Evolutionary conservation across 1,139 yeast species (phyloP).

Genomic region (Candida tetrigidarum): DNA sequence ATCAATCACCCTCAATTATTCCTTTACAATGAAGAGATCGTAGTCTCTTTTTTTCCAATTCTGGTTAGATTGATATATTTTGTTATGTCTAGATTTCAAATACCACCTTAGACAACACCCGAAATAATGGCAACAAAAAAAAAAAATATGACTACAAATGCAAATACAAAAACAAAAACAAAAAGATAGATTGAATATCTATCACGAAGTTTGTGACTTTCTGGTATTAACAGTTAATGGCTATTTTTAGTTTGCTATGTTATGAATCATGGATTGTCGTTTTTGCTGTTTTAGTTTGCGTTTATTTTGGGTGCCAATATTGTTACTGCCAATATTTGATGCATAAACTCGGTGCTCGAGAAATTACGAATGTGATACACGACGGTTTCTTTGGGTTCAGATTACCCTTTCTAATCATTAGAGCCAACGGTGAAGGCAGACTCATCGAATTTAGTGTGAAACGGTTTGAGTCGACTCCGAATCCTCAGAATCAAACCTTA

Average conservation of each 20-base stretch:
- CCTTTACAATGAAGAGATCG: no score
- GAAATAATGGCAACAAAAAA: no score
- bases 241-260: slow-evolving; percentile 1
- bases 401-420: slow-evolving; percentile 17
- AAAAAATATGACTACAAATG: no score
- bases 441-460: slow-evolving; percentile 14
- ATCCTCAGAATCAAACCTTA: slow-evolving; percentile 16
- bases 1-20: no score
- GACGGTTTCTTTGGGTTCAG: slow-evolving; percentile 23
- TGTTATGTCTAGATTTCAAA: no score
- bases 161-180: not conserved
- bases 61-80: no score
- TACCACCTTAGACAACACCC: no score
- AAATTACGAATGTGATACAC: slow-evolving; percentile 18
- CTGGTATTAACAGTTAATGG: not conserved
- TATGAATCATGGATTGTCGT: not conserved
- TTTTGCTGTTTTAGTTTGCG: not conserved
- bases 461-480: slow-evolving; percentile 13
- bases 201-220: not conserved
- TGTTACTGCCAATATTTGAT: slow-evolving; percentile 10
- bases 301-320: slow-evolving; percentile 3
- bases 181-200: not conserved
- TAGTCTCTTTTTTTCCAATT: no score
- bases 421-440: slow-evolving; percentile 18
- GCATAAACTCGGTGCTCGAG: slow-evolving; percentile 22